Evolutionary conservation across 2,329 filamentous ascomycete species (phyloP).

Genomic region (Pseudocercospora ulei): DNA sequence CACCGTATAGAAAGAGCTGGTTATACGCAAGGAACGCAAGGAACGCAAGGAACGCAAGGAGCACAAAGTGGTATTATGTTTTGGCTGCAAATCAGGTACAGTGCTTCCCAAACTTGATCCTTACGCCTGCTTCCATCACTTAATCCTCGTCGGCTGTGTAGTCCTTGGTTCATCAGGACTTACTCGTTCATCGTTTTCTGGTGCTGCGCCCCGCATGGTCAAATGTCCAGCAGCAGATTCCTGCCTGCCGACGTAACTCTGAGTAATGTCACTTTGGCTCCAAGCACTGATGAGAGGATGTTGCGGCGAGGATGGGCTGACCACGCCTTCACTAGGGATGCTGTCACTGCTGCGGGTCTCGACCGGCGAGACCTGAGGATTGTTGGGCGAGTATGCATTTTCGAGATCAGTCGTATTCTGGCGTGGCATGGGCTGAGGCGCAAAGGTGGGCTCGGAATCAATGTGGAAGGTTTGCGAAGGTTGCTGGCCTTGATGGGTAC

Average conservation of each 20-base stretch:
- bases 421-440: constrained; percentile 11
- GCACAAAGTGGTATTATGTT: too few species aligned
- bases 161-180: constrained; percentile 1
- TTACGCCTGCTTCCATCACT: neutral
- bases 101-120: too few species aligned
- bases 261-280: constrained; percentile 32
- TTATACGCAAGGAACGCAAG: too few species aligned
- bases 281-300: constrained; percentile 27
- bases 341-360: constrained; percentile 6
- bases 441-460: constrained; percentile 20
- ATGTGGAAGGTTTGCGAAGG: constrained; percentile 22
- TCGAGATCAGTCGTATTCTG: constrained; percentile 25
- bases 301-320: constrained; percentile 15
- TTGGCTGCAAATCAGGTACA: too few species aligned
- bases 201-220: constrained; percentile 40
- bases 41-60: too few species aligned
- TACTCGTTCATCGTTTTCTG: neutral
- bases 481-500: constrained; percentile 14
- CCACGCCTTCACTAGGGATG: constrained; percentile 7
- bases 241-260: constrained; percentile 40
- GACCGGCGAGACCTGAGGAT: constrained; percentile 18
- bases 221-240: constrained; percentile 38
- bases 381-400: constrained; percentile 23
- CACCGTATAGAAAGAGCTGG: too few species aligned
- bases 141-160: neutral